phyloP scores from a whole-genome alignment of 1,139 yeast genomes.

The Suhomyces anneliseae region DNA sequence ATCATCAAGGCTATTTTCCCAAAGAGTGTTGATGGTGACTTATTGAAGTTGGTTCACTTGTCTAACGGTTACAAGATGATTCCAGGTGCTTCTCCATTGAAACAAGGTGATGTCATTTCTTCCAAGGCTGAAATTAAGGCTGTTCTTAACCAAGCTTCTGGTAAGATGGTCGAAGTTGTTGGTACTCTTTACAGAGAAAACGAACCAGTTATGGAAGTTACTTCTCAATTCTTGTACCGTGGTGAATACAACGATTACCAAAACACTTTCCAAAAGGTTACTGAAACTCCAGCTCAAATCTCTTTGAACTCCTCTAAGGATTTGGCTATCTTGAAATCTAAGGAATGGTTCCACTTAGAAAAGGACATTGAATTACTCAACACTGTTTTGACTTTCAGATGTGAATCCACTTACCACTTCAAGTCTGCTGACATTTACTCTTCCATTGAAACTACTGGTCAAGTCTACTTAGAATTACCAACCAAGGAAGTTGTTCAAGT shows the following conservation, averaged over 20 bases:
- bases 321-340: constrained; percentile 87
- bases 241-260: constrained; percentile 85
- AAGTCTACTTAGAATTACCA: constrained; percentile 83
- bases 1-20: constrained; percentile 98
- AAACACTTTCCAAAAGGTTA: constrained; percentile 87
- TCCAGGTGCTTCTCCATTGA: constrained; percentile 88
- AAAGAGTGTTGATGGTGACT: constrained; percentile 91
- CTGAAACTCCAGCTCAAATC: constrained; percentile 86
- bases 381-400: constrained; percentile 85
- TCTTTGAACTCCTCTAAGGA: constrained; percentile 76
- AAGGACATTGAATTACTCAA: constrained; percentile 68
- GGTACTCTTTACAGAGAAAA: constrained; percentile 83
- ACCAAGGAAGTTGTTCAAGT: constrained; percentile 88
- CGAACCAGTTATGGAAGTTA: constrained; percentile 87
- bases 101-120: constrained; percentile 82
- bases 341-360: constrained; percentile 96
- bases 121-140: constrained; percentile 85
- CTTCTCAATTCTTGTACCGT: constrained; percentile 94
- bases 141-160: constrained; percentile 86
- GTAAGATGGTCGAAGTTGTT: constrained; percentile 93
- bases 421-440: constrained; percentile 75
- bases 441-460: constrained; percentile 82
- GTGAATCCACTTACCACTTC: constrained; percentile 80
- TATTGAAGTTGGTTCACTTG: constrained; percentile 88
- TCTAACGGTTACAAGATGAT: constrained; percentile 93